Base-by-base conservation (phyloP, 202 grass and related monocot genomes). In the Eragrostis tef region DNA sequence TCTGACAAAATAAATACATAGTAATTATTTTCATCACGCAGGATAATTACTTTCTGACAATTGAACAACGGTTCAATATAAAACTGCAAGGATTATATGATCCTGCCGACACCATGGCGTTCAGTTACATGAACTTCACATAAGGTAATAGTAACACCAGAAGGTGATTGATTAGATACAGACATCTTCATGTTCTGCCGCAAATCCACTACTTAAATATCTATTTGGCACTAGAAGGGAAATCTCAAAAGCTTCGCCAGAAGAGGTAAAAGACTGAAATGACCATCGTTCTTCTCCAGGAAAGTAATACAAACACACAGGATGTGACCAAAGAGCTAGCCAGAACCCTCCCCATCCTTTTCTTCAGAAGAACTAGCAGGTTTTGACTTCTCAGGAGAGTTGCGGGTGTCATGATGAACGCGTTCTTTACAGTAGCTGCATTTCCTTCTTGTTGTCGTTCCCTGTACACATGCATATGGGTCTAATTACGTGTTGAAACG, bases 321-420 rank as follows among this genome's bases (percentile, higher is more conserved):
- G 42, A 29, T 3, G 57, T 19, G 42, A 5, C 15, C 5, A 47
- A 77, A 14, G 47, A 22, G 14, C 11, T 15, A 59, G 58, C 62
- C 36, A 16, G 5, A 34, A 39, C 34, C 34, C 34, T 39, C 34
- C 34, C 5, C 34, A 16, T 57, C 71, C 7, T 70, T 29, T 22
- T 78, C 76, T 24, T 79, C 47, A 52, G 26, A 47, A 29, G 60
- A 78, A 12, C 11, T 22, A 65, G 74, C 26, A 10, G 46, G 3
- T 67, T 7, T 47, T 39, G 34, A 39, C 76, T 34, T 65, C 27
- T 24, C 9, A 53, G 76, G 76, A 31, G 62, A 79, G 62, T 78
- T 78, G 75, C 61, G 75, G 43, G 13, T 66, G 75, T 66, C 61
- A 66, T 78, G 75, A 0, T 6, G 45, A 51, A 2, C 2, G 9